Evolutionary conservation across 2,329 filamentous ascomycete species (phyloP).

Genomic region (Didymella lethalis): DNA sequence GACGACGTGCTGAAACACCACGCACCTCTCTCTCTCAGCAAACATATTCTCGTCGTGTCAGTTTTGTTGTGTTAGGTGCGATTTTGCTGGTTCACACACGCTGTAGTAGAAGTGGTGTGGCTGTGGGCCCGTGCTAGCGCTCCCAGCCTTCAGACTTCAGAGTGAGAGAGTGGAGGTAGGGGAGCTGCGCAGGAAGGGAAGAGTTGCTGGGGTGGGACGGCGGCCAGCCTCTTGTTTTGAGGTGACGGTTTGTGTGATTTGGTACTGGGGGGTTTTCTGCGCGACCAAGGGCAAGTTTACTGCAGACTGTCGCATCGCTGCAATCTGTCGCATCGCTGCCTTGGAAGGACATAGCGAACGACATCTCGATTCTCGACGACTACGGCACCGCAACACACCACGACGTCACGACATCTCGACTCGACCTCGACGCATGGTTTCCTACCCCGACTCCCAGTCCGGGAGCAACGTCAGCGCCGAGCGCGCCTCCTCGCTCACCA

Average conservation of each 20-base stretch:
- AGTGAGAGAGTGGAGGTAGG: too few relatives aligned
- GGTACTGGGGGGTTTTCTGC: too few relatives aligned
- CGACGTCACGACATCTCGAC: not conserved
- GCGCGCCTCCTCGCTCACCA: conserved; percentile 59
- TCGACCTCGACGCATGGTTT: conserved; percentile 63
- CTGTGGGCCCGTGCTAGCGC: not conserved
- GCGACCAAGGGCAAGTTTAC: too few relatives aligned
- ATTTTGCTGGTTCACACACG: too few relatives aligned
- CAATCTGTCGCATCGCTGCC: not conserved
- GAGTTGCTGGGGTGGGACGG: conserved; percentile 20
- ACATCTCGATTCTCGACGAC: conserved; percentile 8
- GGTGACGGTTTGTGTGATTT: not conserved
- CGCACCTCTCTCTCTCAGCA: too few relatives aligned
- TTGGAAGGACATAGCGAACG: not conserved
- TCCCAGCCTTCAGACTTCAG: conserved; percentile 12
- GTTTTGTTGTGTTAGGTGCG: not conserved
- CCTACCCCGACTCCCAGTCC: conserved; percentile 62
- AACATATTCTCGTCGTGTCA: too few relatives aligned
- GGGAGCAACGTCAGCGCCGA: conserved; percentile 50
- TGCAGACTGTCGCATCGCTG: too few relatives aligned
- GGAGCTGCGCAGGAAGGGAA: too few relatives aligned
- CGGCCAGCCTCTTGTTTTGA: conserved; percentile 25
- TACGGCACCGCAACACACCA: not conserved
- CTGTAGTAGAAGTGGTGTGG: too few relatives aligned
- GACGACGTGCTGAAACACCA: conserved; percentile 41